phyloP scores from a whole-genome alignment of 495 filamentous ascomycete species.

The Bacidia rubella region DNA sequence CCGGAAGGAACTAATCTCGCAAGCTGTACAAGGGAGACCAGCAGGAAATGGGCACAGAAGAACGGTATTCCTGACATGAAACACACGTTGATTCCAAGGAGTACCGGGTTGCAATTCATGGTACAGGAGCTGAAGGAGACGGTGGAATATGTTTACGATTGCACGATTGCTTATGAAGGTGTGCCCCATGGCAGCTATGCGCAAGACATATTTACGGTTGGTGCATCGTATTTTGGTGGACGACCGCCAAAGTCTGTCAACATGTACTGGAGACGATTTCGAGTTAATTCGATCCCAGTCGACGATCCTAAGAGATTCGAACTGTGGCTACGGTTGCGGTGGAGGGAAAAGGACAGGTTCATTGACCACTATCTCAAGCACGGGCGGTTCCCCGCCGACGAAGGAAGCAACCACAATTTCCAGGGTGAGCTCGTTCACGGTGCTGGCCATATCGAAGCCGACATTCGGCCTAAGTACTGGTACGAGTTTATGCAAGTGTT shows the following conservation, averaged over 20 bases:
- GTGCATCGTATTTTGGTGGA: conserved; percentile 60
- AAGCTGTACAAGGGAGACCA: conserved; percentile 47
- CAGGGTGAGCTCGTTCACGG: conserved; percentile 16
- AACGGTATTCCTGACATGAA: conserved; percentile 48
- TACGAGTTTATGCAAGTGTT: conserved; percentile 41
- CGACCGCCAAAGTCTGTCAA: conserved; percentile 72
- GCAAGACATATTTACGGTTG: conserved; percentile 62
- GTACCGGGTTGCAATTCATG: conserved; percentile 64
- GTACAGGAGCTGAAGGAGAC: conserved; percentile 56
- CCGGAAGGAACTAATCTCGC: conserved; percentile 73
- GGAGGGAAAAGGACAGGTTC: conserved; percentile 68
- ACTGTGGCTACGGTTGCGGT: conserved; percentile 58
- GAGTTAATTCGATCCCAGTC: conserved; percentile 50
- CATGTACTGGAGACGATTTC: conserved; percentile 71
- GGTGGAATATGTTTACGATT: conserved; percentile 73
- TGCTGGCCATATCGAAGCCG: conserved; percentile 29
- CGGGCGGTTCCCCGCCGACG: conserved; percentile 53
- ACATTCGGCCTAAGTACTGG: conserved; percentile 32
- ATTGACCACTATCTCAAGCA: conserved; percentile 56
- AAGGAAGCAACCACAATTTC: conserved; percentile 17
- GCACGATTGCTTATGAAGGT: conserved; percentile 74
- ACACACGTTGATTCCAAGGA: conserved; percentile 59
- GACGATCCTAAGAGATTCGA: conserved; percentile 50
- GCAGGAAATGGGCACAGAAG: conserved; percentile 57
- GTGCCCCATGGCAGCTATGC: conserved; percentile 58